phyloP scores from a whole-genome alignment of 495 filamentous ascomycete species.

The Hypoxylon fuscum region DNA sequence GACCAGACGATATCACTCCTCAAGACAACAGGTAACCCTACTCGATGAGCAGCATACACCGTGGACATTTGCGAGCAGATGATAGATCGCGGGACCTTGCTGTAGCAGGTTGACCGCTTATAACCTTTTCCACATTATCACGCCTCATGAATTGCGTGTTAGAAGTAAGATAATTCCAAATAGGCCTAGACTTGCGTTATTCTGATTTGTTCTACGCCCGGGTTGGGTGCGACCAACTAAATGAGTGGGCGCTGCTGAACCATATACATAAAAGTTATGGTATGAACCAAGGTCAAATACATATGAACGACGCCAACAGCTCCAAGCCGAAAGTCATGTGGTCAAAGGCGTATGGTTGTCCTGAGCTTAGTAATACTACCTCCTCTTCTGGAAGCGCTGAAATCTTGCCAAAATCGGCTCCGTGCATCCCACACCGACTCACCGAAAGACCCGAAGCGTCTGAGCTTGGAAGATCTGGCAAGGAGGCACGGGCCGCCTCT shows the following conservation, averaged over 20 bases:
- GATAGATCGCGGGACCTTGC: constrained; percentile 20
- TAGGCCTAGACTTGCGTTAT: constrained; percentile 4
- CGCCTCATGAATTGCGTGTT: constrained; percentile 1
- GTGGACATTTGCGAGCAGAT: constrained; percentile 8
- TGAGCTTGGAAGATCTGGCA: constrained; percentile 14
- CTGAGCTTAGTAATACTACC: constrained; percentile 16
- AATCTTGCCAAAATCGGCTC: constrained; percentile 8
- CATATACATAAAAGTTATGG: constrained; percentile 17
- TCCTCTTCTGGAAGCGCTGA: constrained; percentile 5
- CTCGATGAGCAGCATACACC: constrained; percentile 5
- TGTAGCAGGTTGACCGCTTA: constrained; percentile 20
- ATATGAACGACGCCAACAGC: constrained; percentile 5
- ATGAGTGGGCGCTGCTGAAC: constrained; percentile 30
- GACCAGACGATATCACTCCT: constrained; percentile 2
- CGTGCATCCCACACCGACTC: constrained; percentile 17
- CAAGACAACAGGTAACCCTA: constrained; percentile 7
- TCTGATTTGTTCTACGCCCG: constrained; percentile 16
- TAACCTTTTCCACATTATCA: neutral
- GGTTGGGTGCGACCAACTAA: constrained; percentile 18
- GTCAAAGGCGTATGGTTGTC: constrained; percentile 2
- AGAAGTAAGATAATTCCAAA: constrained; percentile 10
- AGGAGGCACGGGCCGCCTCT: constrained; percentile 32
- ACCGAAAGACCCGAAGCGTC: constrained; percentile 12
- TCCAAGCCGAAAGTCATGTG: neutral
- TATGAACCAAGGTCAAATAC: constrained; percentile 15